Conservation (phyloP, 257 asterid species). For the Nicotiana obtusifolia region DNA sequence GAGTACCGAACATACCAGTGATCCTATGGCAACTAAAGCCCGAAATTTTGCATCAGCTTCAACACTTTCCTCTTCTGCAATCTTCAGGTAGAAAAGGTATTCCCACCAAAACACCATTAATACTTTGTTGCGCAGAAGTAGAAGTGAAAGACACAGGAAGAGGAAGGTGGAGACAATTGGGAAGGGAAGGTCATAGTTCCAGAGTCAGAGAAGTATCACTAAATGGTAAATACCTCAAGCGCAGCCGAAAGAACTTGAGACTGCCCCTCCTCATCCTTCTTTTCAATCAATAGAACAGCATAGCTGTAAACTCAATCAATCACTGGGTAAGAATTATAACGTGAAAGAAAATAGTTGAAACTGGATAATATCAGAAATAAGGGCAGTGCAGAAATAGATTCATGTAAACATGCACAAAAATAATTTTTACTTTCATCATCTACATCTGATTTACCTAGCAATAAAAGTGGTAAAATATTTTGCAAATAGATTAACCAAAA, state of each 20-base stretch:
- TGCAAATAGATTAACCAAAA: background rate
- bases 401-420: background rate
- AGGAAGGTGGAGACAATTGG: background rate
- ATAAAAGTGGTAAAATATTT: no score
- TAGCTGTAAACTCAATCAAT: slow-evolving; percentile 48
- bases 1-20: slow-evolving; percentile 50
- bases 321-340: background rate
- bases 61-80: slow-evolving; percentile 74
- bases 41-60: slow-evolving; percentile 77
- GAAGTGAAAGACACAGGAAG: background rate
- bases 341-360: background rate
- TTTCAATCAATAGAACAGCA: slow-evolving; percentile 86
- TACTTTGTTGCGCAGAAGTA: background rate
- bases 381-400: background rate
- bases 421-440: background rate
- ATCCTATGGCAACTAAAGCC: slow-evolving; percentile 92
- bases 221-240: slow-evolving; percentile 53
- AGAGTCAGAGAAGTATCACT: background rate
- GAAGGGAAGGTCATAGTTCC: background rate
- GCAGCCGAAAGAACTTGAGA: slow-evolving; percentile 98
- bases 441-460: background rate
- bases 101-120: background rate
- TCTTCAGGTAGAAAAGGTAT: slow-evolving; percentile 32
- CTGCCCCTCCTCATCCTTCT: slow-evolving; percentile 89
- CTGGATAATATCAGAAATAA: background rate